A percentile compares a stretch with the other conserved stretches of the same genome.
Evolutionary conservation across 352 stramenopile species (phyloP).

Genomic region (Hyaloperonospora arabidopsidis): DNA sequence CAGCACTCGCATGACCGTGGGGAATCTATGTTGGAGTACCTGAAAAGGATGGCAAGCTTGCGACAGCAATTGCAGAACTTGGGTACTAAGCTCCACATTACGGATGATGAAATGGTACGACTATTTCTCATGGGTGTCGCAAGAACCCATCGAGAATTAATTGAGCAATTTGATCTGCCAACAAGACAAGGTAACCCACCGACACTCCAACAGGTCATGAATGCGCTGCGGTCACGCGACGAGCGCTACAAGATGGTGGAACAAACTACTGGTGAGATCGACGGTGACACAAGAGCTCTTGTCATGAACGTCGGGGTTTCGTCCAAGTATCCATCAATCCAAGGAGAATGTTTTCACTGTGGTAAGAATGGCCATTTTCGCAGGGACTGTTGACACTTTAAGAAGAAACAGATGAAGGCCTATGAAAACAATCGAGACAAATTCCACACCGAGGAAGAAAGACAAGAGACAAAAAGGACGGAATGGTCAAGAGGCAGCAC

Average conservation of each 20-base stretch:
- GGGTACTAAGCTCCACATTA: background rate
- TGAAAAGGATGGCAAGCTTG: background rate
- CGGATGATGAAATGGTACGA: constrained; percentile 2
- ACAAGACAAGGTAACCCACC: background rate
- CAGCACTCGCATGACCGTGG: background rate
- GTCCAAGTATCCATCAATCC: too few relatives aligned
- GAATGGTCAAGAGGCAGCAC: too few relatives aligned
- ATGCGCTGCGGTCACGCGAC: background rate
- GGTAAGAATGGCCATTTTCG: too few relatives aligned
- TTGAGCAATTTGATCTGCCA: constrained; percentile 6
- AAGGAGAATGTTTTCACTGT: too few relatives aligned
- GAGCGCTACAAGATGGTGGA: background rate
- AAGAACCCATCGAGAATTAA: background rate
- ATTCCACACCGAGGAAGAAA: too few relatives aligned
- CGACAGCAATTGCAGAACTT: background rate
- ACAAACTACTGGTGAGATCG: too few relatives aligned
- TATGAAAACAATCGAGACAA: too few relatives aligned
- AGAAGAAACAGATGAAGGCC: too few relatives aligned
- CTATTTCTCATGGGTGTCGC: constrained; percentile 1
- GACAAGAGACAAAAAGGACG: too few relatives aligned
- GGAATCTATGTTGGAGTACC: constrained; percentile 1
- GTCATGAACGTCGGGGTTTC: too few relatives aligned
- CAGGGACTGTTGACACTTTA: too few relatives aligned
- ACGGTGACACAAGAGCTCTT: too few relatives aligned
- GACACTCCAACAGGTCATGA: background rate